These are phyloP conservation scores for Penicillium hordei DNA, from an alignment of 2,329 filamentous ascomycete genomes.

Conservation along the genomic window DNA sequence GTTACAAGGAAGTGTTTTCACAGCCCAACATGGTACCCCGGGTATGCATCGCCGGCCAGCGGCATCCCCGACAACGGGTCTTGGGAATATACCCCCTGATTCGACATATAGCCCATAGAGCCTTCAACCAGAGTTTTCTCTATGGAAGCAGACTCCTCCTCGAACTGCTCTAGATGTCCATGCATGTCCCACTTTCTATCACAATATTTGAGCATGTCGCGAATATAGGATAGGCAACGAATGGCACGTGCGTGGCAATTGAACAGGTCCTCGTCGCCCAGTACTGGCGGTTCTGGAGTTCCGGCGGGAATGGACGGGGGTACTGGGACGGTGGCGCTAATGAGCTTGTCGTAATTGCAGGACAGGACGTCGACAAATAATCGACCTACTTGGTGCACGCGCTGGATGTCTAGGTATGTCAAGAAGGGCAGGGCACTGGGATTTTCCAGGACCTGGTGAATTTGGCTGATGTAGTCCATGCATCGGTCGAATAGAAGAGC, in stretches of 20 bases:
- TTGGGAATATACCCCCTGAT: constrained; percentile 14
- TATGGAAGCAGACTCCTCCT: constrained; percentile 30
- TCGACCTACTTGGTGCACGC: constrained; percentile 69
- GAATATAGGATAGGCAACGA: constrained; percentile 34
- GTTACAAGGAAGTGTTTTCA: neutral
- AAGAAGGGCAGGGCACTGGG: constrained; percentile 65
- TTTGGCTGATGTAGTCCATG: constrained; percentile 74
- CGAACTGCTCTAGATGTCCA: constrained; percentile 33
- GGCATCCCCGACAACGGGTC: constrained; percentile 16
- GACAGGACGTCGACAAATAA: constrained; percentile 59
- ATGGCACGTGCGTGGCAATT: constrained; percentile 36
- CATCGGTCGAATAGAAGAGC: constrained; percentile 82
- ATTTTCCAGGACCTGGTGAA: constrained; percentile 66
- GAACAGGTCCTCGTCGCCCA: constrained; percentile 34
- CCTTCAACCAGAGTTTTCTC: constrained; percentile 28
- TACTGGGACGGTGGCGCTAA: constrained; percentile 33
- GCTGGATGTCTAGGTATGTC: constrained; percentile 83
- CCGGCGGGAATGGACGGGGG: constrained; percentile 32
- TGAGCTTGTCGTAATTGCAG: constrained; percentile 51
- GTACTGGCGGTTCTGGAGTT: constrained; percentile 33
- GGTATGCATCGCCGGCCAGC: constrained; percentile 24
- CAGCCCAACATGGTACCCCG: constrained; percentile 16
- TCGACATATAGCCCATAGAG: constrained; percentile 21
- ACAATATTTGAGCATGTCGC: constrained; percentile 36
- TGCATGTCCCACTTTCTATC: constrained; percentile 37